Base-by-base conservation (phyloP, 2,329 filamentous ascomycete genomes). In the Calycina marina region DNA sequence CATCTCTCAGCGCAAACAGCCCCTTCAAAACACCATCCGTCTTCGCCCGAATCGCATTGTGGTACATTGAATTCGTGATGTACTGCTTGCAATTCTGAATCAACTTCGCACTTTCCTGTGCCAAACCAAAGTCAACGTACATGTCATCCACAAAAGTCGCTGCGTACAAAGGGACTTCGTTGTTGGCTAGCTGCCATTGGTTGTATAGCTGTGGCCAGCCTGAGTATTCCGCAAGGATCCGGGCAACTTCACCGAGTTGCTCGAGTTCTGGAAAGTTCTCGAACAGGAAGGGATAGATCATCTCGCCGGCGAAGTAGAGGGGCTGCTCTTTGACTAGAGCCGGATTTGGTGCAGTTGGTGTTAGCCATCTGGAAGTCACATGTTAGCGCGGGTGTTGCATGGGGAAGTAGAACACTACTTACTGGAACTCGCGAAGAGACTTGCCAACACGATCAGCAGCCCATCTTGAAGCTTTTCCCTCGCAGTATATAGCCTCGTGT, bases 261-360 rank as follows among this genome's bases (percentile, higher is more conserved):
- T 59, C 59, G 13, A 96, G 69, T 53, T 92, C 84, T 1, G 72
- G 63, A 48, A 83, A 88, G 11, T 77, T 77, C 22, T 85, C 72
- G 44, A 93, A 86, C 65, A 86, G 80, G 55, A 81, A 78, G 1
- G 80, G 77, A 53, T 75, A 93, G 31, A 93, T 70, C 84, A 93
- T 94, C 59, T 96, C 88, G 38, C 86, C 85, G 0, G 82, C 84
- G 58, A 94, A 93, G 54, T 69, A 80, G 14, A 90, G 60, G 0
- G 77, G 75, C 40, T 58, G 42, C 22, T 55, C 47, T 12, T 61
- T 46, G 32, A 61, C 56, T 14, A 49, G 47, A 2, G 51, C 45
- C 37, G 55, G 49, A 5, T 40, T 44, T 25, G 44, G 40, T 4
- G 49, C 48, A 4, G 43, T 39, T 11, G 37, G 40, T 2, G 41